These are phyloP conservation scores for Simmondsia chinensis DNA, from an alignment of 148 eudicot genomes.

Conservation along the genomic window DNA sequence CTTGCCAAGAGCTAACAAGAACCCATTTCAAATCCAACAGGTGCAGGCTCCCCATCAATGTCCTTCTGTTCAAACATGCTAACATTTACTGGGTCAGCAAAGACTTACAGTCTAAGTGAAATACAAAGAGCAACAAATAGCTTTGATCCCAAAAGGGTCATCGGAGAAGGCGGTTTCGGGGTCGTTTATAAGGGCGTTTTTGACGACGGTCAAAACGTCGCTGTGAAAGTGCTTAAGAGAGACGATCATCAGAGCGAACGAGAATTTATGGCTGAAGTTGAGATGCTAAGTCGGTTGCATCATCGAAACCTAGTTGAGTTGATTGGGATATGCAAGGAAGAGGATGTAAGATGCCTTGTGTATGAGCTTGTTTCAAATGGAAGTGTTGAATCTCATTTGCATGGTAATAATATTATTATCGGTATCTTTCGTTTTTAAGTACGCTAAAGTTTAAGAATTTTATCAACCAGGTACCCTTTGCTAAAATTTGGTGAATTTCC, in stretches of 20 bases:
- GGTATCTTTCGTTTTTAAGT: too few species aligned
- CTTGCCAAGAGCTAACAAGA: too few species aligned
- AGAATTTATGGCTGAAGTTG: conserved; percentile 95
- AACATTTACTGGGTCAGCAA: conserved; percentile 62
- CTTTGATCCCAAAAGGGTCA: conserved; percentile 44
- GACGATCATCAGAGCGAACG: conserved; percentile 73
- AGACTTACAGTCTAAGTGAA: conserved; percentile 51
- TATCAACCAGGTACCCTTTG: too few species aligned
- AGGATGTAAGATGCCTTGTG: conserved; percentile 56
- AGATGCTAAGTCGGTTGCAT: conserved; percentile 92
- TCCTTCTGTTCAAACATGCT: conserved; percentile 50
- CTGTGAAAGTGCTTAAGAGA: conserved; percentile 83
- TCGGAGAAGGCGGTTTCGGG: conserved; percentile 99
- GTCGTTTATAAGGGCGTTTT: conserved; percentile 72
- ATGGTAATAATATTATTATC: conserved; percentile 68
- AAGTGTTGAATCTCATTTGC: conserved; percentile 93
- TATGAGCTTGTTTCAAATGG: conserved; percentile 96
- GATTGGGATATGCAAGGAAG: conserved; percentile 81
- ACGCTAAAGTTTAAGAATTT: too few species aligned
- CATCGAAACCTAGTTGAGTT: conserved; percentile 87
- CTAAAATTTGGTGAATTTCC: too few species aligned
- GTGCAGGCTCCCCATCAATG: too few species aligned
- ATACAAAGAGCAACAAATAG: conserved; percentile 64
- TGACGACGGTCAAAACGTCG: conserved; percentile 67
- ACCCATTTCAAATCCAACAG: too few species aligned